Evolutionary conservation across 2,329 filamentous ascomycete species (phyloP).

Genomic region (Aspergillus neoniger): DNA sequence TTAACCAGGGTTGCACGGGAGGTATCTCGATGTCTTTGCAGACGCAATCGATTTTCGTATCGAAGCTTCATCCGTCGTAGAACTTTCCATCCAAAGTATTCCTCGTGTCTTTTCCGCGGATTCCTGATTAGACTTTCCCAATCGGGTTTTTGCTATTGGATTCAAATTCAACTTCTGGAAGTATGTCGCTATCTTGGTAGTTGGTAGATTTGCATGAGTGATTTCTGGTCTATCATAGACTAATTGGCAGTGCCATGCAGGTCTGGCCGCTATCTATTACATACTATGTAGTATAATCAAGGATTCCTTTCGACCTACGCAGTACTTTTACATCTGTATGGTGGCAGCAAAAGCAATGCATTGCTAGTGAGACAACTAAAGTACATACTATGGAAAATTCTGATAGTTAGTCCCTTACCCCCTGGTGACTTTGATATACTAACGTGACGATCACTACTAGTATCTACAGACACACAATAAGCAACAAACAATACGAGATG

Average conservation of each 20-base stretch:
- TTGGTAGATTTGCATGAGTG: background rate
- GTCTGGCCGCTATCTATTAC: background rate
- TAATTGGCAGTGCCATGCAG: background rate
- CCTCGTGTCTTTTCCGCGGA: background rate
- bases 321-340: background rate
- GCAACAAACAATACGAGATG: background rate
- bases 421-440: background rate
- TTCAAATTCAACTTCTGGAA: no score
- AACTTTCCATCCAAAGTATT: slow-evolving; percentile 3
- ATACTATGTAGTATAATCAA: background rate
- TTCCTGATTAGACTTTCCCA: background rate
- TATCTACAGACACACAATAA: background rate
- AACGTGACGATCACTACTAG: background rate
- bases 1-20: no score
- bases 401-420: background rate
- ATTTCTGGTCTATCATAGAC: no score
- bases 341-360: background rate
- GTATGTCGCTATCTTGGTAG: background rate
- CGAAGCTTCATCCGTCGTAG: background rate
- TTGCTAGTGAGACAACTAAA: background rate
- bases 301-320: no score
- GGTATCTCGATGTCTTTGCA: background rate
- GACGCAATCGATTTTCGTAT: background rate
- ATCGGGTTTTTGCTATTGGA: background rate
- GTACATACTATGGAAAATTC: background rate